These are phyloP conservation scores for Toxoplasma gondii DNA, from an alignment of 169 alveolate species.

Conservation along the genomic window DNA sequence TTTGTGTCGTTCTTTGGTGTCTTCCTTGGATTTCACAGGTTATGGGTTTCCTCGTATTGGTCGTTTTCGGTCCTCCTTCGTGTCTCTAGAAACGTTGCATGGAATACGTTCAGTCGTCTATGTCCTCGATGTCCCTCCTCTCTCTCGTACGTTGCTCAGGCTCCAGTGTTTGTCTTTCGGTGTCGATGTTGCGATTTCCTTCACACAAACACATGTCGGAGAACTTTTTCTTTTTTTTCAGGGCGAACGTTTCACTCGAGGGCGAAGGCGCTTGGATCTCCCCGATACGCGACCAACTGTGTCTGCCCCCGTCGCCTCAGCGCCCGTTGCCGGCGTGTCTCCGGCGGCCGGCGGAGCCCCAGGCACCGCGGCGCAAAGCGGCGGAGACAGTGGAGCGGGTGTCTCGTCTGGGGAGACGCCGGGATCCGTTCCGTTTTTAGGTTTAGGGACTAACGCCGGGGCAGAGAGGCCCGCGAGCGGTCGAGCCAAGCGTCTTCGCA, in stretches of 20 bases:
- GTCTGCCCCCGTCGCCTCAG: not conserved
- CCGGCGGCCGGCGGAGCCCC: not conserved
- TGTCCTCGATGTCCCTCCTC: too few relatives aligned
- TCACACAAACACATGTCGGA: too few relatives aligned
- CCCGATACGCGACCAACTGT: conserved; percentile 15
- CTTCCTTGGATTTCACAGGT: too few relatives aligned
- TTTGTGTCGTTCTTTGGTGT: too few relatives aligned
- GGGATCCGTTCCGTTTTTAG: not conserved
- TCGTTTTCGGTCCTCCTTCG: too few relatives aligned
- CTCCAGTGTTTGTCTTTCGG: too few relatives aligned
- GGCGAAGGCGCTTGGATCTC: conserved; percentile 64
- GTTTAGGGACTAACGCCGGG: not conserved
- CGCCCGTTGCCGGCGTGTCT: not conserved
- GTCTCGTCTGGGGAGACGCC: not conserved
- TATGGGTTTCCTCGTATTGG: too few relatives aligned
- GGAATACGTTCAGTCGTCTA: too few relatives aligned
- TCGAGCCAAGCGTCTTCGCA: not conserved
- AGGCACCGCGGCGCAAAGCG: not conserved
- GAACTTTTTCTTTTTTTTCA: not conserved
- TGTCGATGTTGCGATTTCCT: too few relatives aligned
- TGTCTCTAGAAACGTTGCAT: too few relatives aligned
- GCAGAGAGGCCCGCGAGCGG: not conserved
- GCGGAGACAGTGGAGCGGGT: not conserved
- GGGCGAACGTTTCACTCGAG: conserved; percentile 65
- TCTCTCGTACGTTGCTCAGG: too few relatives aligned